Evolutionary conservation across 2,329 filamentous ascomycete genomes (phyloP).

Genomic region (Furcasterigmium sp.): DNA sequence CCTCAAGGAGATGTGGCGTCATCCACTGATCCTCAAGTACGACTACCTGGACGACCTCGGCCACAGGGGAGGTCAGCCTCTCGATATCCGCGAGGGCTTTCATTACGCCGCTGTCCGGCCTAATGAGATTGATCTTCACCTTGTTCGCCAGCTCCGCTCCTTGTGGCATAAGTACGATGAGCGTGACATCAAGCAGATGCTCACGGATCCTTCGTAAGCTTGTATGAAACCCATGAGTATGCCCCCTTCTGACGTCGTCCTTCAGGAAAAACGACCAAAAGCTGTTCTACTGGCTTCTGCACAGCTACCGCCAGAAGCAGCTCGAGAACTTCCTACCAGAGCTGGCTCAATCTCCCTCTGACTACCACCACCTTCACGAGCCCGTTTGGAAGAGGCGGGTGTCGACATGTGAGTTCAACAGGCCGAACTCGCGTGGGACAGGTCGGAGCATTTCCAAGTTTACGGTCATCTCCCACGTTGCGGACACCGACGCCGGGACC

Average conservation of each 20-base stretch:
- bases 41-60: constrained; percentile 67
- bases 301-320: constrained; percentile 77
- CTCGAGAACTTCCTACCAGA: constrained; percentile 81
- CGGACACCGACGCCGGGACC: constrained; percentile 45
- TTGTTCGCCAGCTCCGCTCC: constrained; percentile 80
- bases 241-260: constrained; percentile 14
- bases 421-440: constrained; percentile 38
- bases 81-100: constrained; percentile 56
- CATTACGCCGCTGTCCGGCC: constrained; percentile 52
- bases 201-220: constrained; percentile 34
- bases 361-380: constrained; percentile 76
- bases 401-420: constrained; percentile 56
- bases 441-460: constrained; percentile 54
- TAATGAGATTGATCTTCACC: constrained; percentile 71
- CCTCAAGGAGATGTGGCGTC: constrained; percentile 77
- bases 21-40: constrained; percentile 82
- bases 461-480: constrained; percentile 59
- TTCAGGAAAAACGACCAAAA: constrained; percentile 83
- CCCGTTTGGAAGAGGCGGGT: constrained; percentile 53
- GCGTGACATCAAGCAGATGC: constrained; percentile 61
- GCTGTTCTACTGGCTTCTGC: constrained; percentile 81
- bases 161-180: constrained; percentile 86
- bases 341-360: constrained; percentile 79
- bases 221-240: background rate
- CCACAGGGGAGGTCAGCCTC: constrained; percentile 45